Evolutionary conservation across 441 rosid genomes (phyloP).

Genomic region (Pelargonium myrrhifolium): DNA sequence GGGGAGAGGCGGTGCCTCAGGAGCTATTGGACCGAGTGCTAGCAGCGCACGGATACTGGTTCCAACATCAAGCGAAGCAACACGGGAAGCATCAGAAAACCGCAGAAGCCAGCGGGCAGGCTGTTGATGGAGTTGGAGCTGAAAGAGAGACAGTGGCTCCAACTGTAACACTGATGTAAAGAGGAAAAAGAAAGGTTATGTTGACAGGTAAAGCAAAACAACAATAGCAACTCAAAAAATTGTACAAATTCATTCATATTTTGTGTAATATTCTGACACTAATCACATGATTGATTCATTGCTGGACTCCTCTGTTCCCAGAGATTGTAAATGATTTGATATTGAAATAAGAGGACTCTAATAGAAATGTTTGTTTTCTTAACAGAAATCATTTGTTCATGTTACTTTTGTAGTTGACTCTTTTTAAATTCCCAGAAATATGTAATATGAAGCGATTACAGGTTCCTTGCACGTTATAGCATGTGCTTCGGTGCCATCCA

Average conservation of each 20-base stretch:
- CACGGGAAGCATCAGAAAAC: conserved; percentile 9
- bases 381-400: neutral
- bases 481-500: too few relatives aligned
- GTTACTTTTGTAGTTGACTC: neutral
- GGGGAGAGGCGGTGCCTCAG: conserved; percentile 98
- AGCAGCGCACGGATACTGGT: conserved; percentile 80
- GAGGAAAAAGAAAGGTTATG: neutral
- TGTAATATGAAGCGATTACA: too few relatives aligned
- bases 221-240: neutral
- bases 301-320: neutral
- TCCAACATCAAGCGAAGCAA: conserved; percentile 68
- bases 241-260: conserved; percentile 2
- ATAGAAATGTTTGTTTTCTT: neutral
- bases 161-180: neutral
- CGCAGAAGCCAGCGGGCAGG: too few relatives aligned
- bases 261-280: neutral
- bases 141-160: neutral
- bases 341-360: neutral
- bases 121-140: neutral
- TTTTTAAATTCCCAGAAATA: too few relatives aligned
- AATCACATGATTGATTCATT: neutral
- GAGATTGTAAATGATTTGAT: neutral
- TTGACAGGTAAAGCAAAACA: neutral
- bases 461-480: too few relatives aligned
- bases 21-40: conserved; percentile 85